Conservation (phyloP, 2,329 filamentous ascomycete genomes). For the Aspergillus pseudoterreus region DNA sequence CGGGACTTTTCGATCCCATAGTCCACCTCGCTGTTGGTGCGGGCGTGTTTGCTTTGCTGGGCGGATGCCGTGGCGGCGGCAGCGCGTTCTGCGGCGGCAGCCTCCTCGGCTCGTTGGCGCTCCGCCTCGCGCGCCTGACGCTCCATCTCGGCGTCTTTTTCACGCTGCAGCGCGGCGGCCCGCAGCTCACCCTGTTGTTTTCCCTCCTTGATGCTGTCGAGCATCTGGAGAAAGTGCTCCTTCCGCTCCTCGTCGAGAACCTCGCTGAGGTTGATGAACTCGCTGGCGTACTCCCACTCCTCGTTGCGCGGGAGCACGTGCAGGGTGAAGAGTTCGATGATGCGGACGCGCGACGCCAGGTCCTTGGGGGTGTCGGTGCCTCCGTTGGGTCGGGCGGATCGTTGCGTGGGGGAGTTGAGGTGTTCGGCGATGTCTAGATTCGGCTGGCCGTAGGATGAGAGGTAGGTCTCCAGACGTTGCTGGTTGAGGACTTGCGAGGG, state of each 20-base stretch:
- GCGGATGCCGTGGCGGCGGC: neutral
- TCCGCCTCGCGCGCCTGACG: conserved; percentile 45
- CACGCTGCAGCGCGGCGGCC: conserved; percentile 60
- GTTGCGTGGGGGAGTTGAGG: conserved; percentile 44
- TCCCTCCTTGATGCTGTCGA: conserved; percentile 81
- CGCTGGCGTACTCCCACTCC: conserved; percentile 91
- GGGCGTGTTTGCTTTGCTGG: conserved; percentile 40
- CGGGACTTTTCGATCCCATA: conserved; percentile 63
- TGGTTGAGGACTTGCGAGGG: conserved; percentile 80
- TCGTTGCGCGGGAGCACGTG: conserved; percentile 91
- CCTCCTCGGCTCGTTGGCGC: conserved; percentile 35
- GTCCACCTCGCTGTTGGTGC: conserved; percentile 63
- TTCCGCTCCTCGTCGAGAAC: conserved; percentile 88
- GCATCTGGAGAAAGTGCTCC: conserved; percentile 81
- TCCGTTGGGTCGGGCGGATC: conserved; percentile 41
- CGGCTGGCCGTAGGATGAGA: conserved; percentile 71
- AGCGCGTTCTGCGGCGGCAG: conserved; percentile 38
- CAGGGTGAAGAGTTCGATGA: conserved; percentile 90
- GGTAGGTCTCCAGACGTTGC: conserved; percentile 79
- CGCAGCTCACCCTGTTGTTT: conserved; percentile 67
- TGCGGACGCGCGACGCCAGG: conserved; percentile 78
- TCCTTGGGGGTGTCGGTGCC: conserved; percentile 81
- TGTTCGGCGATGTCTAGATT: conserved; percentile 68
- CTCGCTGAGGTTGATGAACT: conserved; percentile 83
- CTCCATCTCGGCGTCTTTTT: conserved; percentile 53